Conservation (phyloP, 2,329 filamentous ascomycete species). For the Delphinella strobiligena region DNA sequence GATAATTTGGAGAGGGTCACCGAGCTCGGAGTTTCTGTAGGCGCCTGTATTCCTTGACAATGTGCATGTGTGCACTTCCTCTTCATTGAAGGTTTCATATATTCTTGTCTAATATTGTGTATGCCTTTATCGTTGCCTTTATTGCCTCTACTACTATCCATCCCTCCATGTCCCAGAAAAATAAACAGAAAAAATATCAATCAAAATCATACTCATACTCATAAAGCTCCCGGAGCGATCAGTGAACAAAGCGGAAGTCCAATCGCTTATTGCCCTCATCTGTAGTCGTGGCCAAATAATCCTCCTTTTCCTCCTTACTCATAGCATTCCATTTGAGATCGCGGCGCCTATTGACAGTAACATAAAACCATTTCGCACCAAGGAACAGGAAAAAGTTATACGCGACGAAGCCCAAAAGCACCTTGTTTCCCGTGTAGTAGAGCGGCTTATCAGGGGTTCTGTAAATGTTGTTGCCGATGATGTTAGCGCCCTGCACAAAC, state of each 20-base stretch:
- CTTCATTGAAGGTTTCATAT: too few species aligned
- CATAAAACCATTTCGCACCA: constrained; percentile 42
- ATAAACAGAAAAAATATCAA: too few species aligned
- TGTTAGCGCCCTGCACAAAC: constrained; percentile 27
- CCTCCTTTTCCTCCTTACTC: constrained; percentile 33
- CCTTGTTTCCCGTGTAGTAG: constrained; percentile 43
- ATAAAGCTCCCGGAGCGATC: too few species aligned
- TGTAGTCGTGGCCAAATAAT: constrained; percentile 33
- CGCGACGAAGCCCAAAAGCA: constrained; percentile 38
- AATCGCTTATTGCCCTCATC: constrained; percentile 29
- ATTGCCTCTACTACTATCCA: too few species aligned
- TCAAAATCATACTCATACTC: too few species aligned
- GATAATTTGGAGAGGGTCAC: too few species aligned
- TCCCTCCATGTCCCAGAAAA: too few species aligned
- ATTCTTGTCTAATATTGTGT: too few species aligned
- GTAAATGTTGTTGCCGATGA: constrained; percentile 20
- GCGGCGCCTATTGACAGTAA: constrained; percentile 34
- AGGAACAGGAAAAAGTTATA: constrained; percentile 41
- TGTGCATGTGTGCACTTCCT: too few species aligned
- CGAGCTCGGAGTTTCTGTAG: too few species aligned
- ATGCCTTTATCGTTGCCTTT: too few species aligned
- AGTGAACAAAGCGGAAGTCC: constrained; percentile 26
- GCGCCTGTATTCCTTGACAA: too few species aligned
- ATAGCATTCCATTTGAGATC: constrained; percentile 38
- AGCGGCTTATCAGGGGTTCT: constrained; percentile 24